A percentile compares a stretch with the other conserved stretches of the same genome.
phyloP scores from a whole-genome alignment of 805 yeast genomes.

The Groenewaldozyma tartarivorans region DNA sequence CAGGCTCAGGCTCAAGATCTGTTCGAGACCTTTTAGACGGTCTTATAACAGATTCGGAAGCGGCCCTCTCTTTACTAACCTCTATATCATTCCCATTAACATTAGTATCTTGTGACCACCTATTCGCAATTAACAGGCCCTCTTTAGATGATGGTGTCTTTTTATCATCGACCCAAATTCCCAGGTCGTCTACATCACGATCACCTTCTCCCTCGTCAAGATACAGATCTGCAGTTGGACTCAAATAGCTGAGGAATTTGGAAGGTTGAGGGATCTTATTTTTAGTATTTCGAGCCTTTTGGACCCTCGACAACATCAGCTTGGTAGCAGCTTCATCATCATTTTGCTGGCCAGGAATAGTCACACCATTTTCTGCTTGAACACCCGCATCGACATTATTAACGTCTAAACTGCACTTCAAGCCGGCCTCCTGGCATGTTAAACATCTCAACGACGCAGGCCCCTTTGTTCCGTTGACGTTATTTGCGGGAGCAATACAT shows the following conservation, averaged over 20 bases:
- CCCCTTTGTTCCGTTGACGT: neutral
- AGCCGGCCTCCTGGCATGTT: slow-evolving; percentile 18
- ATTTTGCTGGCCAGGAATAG: neutral
- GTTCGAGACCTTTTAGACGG: too few relatives aligned
- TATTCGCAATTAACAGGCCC: too few relatives aligned
- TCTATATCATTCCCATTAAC: neutral
- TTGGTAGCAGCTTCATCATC: neutral
- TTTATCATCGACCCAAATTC: slow-evolving; percentile 16
- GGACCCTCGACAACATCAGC: neutral
- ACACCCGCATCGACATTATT: slow-evolving; percentile 1
- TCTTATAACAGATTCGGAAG: neutral
- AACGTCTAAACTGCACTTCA: slow-evolving; percentile 17
- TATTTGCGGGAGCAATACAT: slow-evolving; percentile 3
- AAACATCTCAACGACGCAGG: slow-evolving; percentile 16
- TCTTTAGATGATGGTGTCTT: too few relatives aligned
- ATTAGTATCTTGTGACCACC: too few relatives aligned
- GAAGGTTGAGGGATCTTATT: slow-evolving; percentile 1
- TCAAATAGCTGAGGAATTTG: slow-evolving; percentile 17
- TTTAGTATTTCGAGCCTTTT: neutral
- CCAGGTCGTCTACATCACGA: slow-evolving; percentile 13
- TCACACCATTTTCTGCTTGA: neutral
- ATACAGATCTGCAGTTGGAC: slow-evolving; percentile 18
- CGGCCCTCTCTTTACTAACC: neutral
- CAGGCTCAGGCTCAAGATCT: neutral
- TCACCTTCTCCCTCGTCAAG: slow-evolving; percentile 14